These are phyloP conservation scores for Debaryomycetaceae sp. DNA, from an alignment of 1,139 yeast species.

Conservation along the genomic window DNA sequence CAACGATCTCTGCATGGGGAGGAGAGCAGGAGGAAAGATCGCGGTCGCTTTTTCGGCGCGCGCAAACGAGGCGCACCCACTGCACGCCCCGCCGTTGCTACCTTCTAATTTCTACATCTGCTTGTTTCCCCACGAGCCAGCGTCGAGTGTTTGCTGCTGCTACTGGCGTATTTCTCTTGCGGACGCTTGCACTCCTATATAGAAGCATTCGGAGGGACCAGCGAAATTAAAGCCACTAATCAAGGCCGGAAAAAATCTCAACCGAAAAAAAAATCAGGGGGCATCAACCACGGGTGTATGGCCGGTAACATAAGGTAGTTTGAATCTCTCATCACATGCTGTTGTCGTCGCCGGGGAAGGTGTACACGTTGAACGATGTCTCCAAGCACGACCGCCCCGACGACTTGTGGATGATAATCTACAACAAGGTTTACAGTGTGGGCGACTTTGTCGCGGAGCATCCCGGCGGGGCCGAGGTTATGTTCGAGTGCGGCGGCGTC, in stretches of 20 bases:
- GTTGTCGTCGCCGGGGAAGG: constrained; percentile 2
- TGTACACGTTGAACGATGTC: constrained; percentile 31
- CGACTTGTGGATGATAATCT: constrained; percentile 66
- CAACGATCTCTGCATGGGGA: too few species aligned
- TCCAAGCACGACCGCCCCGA: constrained; percentile 40
- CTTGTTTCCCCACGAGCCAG: neutral
- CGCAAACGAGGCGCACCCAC: too few species aligned
- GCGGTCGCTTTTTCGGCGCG: too few species aligned
- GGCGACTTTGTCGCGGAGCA: constrained; percentile 47
- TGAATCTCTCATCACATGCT: too few species aligned
- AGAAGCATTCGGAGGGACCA: too few species aligned
- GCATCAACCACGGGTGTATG: constrained; percentile 10
- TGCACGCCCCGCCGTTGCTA: too few species aligned
- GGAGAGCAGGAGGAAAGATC: too few species aligned
- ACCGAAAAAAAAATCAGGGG: constrained; percentile 2
- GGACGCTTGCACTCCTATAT: neutral
- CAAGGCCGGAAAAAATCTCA: too few species aligned
- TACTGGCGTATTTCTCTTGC: too few species aligned
- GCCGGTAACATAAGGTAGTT: too few species aligned
- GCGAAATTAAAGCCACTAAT: too few species aligned
- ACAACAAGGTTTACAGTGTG: constrained; percentile 58
- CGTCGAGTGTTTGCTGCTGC: neutral
- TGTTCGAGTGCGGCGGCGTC: constrained; percentile 67
- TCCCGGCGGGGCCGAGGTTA: constrained; percentile 70
- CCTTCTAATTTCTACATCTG: too few species aligned